Base-by-base conservation (phyloP, 164 flowering plant genomes). In the Brasenia schreberi region DNA sequence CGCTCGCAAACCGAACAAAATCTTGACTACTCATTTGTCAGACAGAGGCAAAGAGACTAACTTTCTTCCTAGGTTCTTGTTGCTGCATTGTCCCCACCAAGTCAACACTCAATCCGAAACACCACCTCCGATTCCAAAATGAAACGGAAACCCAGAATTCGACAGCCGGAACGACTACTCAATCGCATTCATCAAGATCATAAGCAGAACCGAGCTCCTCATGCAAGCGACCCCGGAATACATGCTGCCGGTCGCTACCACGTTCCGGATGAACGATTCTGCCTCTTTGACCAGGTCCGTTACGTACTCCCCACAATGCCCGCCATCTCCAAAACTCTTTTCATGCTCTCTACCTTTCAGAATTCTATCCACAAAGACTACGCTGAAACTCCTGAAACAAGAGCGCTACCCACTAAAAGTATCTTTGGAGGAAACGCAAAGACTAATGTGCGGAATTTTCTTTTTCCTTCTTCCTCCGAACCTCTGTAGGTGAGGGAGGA, bases 1-100 rank as follows among this genome's bases (percentile, higher is more conserved):
- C 43, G 68, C 53, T 6, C 3, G 10, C 1, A 6, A 45, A 45
- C 53, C 12, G 0, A 6, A 45, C 7, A 45, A 45, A 45, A 45
- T 45, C 53, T 1, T 11, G 53, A 45, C 12, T 11, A 45, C 3
- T 11, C 53, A 45, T 11, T 45, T 11, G 1, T 45, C 7, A 6
- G 53, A 11, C 7, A 11, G 12, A 45, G 53, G 12, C 10, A 11
- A 71, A 3, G 45, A 65, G 71, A 66, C 67, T 61, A 68, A 88
- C 96, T 84, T 86, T 89, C 73, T 89, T 86, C 27, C 88, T 74
- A 67, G 82, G 87, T 74, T 89, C 96, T 68, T 82, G 89, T 6
- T 45, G 12, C 85, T 84, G 91, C 96, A 89, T 88, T 74, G 61
- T 65, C 19, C 62, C 12, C 52, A 52, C 62, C 39, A 60, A 63